phyloP scores from a whole-genome alignment of 306 rosid genomes.

The Gastrolobium bilobum region DNA sequence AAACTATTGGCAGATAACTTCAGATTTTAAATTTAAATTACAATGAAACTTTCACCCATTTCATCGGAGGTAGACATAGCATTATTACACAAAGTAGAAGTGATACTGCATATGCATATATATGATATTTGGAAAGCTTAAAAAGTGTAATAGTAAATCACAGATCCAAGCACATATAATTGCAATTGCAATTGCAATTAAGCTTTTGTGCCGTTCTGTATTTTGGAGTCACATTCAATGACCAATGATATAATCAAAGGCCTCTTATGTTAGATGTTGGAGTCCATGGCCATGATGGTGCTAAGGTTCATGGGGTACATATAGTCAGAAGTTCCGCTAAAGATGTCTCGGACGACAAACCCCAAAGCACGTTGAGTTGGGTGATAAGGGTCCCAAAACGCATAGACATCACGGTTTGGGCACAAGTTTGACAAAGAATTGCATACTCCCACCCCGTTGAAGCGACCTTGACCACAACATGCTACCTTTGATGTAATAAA shows the following conservation, averaged over 20 bases:
- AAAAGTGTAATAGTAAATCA: neutral
- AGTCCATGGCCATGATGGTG: conserved; percentile 64
- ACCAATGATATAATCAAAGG: neutral
- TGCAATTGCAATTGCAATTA: neutral
- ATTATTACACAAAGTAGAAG: too few species aligned
- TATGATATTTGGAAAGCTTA: neutral
- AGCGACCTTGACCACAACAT: conserved; percentile 83
- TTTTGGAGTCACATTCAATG: neutral
- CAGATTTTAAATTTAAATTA: too few species aligned
- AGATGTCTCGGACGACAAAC: conserved; percentile 52
- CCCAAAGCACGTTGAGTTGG: conserved; percentile 65
- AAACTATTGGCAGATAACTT: too few species aligned
- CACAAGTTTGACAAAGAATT: conserved; percentile 54
- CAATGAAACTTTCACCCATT: too few species aligned
- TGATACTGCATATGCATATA: neutral
- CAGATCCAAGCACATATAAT: neutral
- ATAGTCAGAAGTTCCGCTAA: conserved; percentile 52
- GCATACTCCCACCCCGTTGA: conserved; percentile 68
- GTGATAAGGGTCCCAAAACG: conserved; percentile 72
- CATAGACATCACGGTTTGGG: conserved; percentile 55
- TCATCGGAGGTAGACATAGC: too few species aligned
- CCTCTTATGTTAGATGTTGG: conserved; percentile 45
- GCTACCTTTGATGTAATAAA: conserved; percentile 70
- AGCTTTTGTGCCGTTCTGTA: neutral
- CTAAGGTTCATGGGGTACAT: conserved; percentile 70